phyloP scores from a whole-genome alignment of 2,329 filamentous ascomycete species.

The Clarireedia homoeocarpa region DNA sequence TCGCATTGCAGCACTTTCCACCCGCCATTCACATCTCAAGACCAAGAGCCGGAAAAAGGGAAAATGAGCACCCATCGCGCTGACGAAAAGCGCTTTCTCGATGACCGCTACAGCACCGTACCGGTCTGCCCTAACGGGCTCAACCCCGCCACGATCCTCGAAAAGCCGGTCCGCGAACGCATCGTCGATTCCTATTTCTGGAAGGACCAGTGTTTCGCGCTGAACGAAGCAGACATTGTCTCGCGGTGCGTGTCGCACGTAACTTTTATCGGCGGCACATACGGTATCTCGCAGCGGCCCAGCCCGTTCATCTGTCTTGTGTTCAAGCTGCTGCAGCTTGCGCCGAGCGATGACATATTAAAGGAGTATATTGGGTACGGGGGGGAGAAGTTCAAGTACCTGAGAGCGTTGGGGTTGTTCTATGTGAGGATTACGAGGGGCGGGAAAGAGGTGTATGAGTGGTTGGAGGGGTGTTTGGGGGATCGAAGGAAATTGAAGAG shows the following conservation, averaged over 20 bases:
- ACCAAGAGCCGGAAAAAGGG: background rate
- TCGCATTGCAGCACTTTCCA: background rate
- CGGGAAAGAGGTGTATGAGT: conserved; percentile 70
- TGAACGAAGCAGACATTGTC: conserved; percentile 77
- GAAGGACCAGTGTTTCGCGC: conserved; percentile 96
- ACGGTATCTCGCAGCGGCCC: conserved; percentile 75
- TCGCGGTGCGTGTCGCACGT: conserved; percentile 83
- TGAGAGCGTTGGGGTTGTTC: conserved; percentile 83
- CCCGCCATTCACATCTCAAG: background rate
- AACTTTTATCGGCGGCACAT: conserved; percentile 78
- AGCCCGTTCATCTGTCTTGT: conserved; percentile 89
- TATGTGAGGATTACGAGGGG: conserved; percentile 86
- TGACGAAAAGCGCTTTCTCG: conserved; percentile 75
- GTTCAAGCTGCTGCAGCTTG: conserved; percentile 89
- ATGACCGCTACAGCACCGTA: conserved; percentile 77
- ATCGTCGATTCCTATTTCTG: conserved; percentile 95
- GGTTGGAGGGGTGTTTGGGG: conserved; percentile 73
- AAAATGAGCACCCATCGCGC: conserved; percentile 54
- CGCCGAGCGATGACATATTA: conserved; percentile 70
- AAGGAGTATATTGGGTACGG: conserved; percentile 71
- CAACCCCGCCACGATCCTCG: conserved; percentile 92
- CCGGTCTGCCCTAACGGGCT: conserved; percentile 75
- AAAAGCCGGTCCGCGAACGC: conserved; percentile 90
- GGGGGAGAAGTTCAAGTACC: conserved; percentile 74
- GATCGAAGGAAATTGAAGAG: conserved; percentile 80